Evolutionary conservation across 2,329 filamentous ascomycete species (phyloP), one percentile per base, ranked within the genome.

Genomic region (Aspergillus hortae): DNA sequence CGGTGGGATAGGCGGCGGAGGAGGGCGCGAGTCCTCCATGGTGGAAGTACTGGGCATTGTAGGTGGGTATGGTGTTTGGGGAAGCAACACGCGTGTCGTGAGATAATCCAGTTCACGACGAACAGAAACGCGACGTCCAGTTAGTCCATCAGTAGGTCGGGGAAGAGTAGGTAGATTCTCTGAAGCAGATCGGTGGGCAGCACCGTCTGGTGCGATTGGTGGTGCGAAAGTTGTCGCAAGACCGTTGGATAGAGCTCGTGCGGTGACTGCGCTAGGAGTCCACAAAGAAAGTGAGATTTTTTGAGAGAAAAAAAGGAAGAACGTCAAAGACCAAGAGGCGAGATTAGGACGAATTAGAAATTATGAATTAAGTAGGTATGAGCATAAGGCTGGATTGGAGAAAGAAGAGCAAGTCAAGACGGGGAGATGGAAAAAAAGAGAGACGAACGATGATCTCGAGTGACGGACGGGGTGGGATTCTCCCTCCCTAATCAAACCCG

Each of bases 1-100:
- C 11, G 84, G 84, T 57, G 88, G 85, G 41, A 65, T 61, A 21
- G 56, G 51, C 32, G 57, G 61, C 15, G 54, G 53, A 27, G 50
- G 56, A 21, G 57, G 46, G 14, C 53, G 53, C 27, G 50, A 48
- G 51, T 59, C 56, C 48, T 60, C 54, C 11, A 52, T 55, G 35
- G 41, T 27, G 44, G 53, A 46, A 23, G 51, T 40, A 30, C 49
- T 48, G 43, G 48, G 47, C 52, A 58, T 47, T 48, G 48, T 55
- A 30, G 1, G 27, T 30, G 27, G 27, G 4, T 9, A 30, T 30
- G 27, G 7, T 30, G 35, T 38, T 38, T n/a, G 15, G 35, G 35
- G 35, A n/a, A 17, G 6, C 15, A n/a, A n/a, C 14, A 11, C 35
- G 35, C 35, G 35, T n/a, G 35, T n/a, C 35, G 14, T n/a, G 15